Base-by-base conservation (phyloP, 768 basidiomycete genomes). In the Pleurotus citrinopileatus region DNA sequence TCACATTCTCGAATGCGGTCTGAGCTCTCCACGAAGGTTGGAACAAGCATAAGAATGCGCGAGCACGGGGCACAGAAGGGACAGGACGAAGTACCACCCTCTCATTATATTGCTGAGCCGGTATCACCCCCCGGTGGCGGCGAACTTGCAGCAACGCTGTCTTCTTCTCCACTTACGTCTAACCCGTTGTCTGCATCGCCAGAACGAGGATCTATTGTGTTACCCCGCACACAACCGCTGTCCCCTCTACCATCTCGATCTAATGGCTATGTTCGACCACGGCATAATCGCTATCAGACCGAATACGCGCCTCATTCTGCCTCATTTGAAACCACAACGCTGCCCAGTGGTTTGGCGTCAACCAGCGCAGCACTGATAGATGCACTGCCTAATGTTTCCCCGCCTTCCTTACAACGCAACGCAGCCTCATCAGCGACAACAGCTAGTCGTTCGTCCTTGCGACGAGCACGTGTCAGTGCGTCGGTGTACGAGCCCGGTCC, bases 401-500 rank as follows among this genome's bases (percentile, higher is more conserved):
- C 58, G 50, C 55, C 58, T n/a, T 37, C 52, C 34, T 58, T 54
- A 3, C 52, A 42, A 15, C 58, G 61, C 28, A 54, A 60, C 42
- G 26, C 43, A n/a, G 46, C 46, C n/a, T 56, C 63, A 4, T 68
- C 69, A 22, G 66, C 62, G 26, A 72, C 73, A 3, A 59, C 74
- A 29, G 66, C 71, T 4, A 71, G 76, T 7, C 75, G 70, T 56
- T 70, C 77, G 7, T 73, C 71, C 8, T 61, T 63, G 37, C 76
- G 84, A 29, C 73, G 79, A n/a, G 71, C 74, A 10, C 78, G 86
- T 2, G 70, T 81, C 23, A 80, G 79, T 13, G 78, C 85, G 15
- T 86, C 87, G 3, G 76, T 79, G 37, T 89, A 83, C 62, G 89
- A 91, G 61, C 76, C 78, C 12, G 71, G 77, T 9, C 44, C 58